phyloP scores from a whole-genome alignment of 2,329 filamentous ascomycete genomes.

The Fusarium buharicum region DNA sequence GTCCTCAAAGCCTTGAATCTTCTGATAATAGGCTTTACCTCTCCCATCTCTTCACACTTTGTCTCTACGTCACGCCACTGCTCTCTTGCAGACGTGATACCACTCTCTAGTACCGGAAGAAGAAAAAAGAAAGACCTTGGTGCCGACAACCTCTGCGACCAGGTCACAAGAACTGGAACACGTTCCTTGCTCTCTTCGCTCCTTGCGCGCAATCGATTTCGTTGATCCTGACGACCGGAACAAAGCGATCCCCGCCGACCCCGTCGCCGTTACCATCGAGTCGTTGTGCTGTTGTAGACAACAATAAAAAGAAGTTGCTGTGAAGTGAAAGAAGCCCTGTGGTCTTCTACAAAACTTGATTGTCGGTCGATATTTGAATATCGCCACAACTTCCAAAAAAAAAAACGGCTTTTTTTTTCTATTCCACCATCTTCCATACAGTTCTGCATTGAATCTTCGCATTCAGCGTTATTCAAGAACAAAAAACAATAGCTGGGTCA shows the following conservation, averaged over 20 bases:
- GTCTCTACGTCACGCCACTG: constrained; percentile 31
- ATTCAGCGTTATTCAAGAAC: constrained; percentile 39
- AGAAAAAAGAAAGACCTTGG: constrained; percentile 27
- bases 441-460: constrained; percentile 38
- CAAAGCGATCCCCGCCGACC: constrained; percentile 49
- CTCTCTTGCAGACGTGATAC: constrained; percentile 30
- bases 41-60: constrained; percentile 19
- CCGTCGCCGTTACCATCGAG: constrained; percentile 49
- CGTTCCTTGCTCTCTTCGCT: constrained; percentile 52
- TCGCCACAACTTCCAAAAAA: constrained; percentile 10
- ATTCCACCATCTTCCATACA: constrained; percentile 14
- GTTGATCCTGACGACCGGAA: constrained; percentile 50
- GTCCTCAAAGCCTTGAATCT: constrained; percentile 34
- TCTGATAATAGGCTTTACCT: constrained; percentile 20
- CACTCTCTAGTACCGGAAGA: constrained; percentile 41
- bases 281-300: constrained; percentile 53
- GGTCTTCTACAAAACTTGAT: constrained; percentile 35
- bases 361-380: constrained; percentile 26
- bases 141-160: constrained; percentile 45
- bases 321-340: constrained; percentile 47
- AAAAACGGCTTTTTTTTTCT: constrained; percentile 1
- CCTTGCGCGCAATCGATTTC: constrained; percentile 50
- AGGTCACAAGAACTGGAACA: constrained; percentile 56
- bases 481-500: constrained; percentile 45
- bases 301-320: constrained; percentile 49